phyloP scores from a whole-genome alignment of 1,284 basidiomycete species.

The Takashimella tepidaria region DNA sequence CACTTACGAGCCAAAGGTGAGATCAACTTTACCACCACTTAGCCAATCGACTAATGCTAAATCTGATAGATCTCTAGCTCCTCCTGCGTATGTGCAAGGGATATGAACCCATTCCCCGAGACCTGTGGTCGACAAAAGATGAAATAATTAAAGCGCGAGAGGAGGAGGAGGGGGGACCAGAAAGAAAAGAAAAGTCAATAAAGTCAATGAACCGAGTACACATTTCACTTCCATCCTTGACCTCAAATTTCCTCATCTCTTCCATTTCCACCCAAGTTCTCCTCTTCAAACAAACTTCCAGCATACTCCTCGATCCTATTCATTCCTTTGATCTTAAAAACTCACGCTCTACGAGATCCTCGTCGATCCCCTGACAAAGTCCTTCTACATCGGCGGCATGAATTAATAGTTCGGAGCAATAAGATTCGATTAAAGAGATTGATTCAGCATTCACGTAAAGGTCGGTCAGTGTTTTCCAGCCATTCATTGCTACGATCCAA shows the following conservation, averaged over 20 bases:
- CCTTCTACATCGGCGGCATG: slow-evolving; percentile 99
- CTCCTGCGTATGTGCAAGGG: slow-evolving; percentile 95
- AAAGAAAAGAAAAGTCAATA: too few species aligned
- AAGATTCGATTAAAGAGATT: slow-evolving; percentile 34
- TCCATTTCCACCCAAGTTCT: too few species aligned
- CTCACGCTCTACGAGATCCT: slow-evolving; percentile 76
- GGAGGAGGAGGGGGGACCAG: too few species aligned
- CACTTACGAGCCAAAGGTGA: slow-evolving; percentile 87
- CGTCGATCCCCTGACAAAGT: slow-evolving; percentile 92
- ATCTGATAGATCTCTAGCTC: slow-evolving; percentile 83
- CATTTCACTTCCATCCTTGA: too few species aligned
- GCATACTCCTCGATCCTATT: background rate
- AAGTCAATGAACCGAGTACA: too few species aligned
- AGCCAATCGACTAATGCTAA: slow-evolving; percentile 75
- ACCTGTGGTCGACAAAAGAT: slow-evolving; percentile 55
- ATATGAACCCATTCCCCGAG: slow-evolving; percentile 88
- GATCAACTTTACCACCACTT: slow-evolving; percentile 79
- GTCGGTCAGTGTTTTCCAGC: slow-evolving; percentile 95
- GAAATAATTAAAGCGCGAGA: too few species aligned
- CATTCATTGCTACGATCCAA: slow-evolving; percentile 98
- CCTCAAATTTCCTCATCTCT: too few species aligned
- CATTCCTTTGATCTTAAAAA: slow-evolving; percentile 5
- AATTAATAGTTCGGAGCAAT: slow-evolving; percentile 79
- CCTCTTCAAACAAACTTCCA: too few species aligned
- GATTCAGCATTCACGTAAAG: slow-evolving; percentile 67